Evolutionary conservation across 2,329 filamentous ascomycete genomes (phyloP).

Genomic region (Curvularia lunata): DNA sequence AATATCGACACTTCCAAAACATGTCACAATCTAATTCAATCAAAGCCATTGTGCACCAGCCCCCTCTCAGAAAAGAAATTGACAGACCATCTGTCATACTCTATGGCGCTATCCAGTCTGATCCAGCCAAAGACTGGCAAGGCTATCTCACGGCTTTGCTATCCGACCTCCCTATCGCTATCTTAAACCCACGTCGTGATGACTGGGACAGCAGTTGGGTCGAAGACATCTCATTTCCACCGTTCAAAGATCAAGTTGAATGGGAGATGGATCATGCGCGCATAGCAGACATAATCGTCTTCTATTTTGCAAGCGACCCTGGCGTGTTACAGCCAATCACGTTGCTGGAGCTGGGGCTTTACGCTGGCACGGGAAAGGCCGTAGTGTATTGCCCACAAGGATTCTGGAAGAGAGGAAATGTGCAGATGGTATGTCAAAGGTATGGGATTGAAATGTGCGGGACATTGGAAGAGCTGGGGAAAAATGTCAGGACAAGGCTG

Average conservation of each 20-base stretch:
- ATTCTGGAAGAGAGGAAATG: conserved; percentile 67
- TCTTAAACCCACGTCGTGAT: conserved; percentile 63
- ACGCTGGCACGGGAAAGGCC: conserved; percentile 51
- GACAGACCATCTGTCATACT: conserved; percentile 59
- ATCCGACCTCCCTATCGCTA: conserved; percentile 56
- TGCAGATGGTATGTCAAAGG: conserved; percentile 60
- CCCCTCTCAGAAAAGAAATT: conserved; percentile 26
- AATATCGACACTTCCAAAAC: background rate
- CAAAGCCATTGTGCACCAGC: conserved; percentile 30
- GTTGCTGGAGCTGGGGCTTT: conserved; percentile 66
- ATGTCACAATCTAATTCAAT: conserved; percentile 21
- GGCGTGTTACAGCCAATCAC: conserved; percentile 61
- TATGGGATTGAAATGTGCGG: conserved; percentile 56
- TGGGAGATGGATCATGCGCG: conserved; percentile 69
- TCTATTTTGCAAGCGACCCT: conserved; percentile 59
- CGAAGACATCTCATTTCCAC: conserved; percentile 58
- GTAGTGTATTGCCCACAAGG: conserved; percentile 61
- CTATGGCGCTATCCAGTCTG: conserved; percentile 60
- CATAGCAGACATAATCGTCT: conserved; percentile 60
- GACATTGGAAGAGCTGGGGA: conserved; percentile 51
- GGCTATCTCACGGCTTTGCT: conserved; percentile 49
- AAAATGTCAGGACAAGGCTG: conserved; percentile 38
- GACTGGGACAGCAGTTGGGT: conserved; percentile 66
- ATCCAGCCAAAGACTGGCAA: conserved; percentile 58
- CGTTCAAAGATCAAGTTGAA: conserved; percentile 63